Percentiles rank a stretch among this genome's conserved stretches.
Evolutionary conservation across 2,329 filamentous ascomycete species (phyloP).

Genomic region (Colletotrichum eremochloae): DNA sequence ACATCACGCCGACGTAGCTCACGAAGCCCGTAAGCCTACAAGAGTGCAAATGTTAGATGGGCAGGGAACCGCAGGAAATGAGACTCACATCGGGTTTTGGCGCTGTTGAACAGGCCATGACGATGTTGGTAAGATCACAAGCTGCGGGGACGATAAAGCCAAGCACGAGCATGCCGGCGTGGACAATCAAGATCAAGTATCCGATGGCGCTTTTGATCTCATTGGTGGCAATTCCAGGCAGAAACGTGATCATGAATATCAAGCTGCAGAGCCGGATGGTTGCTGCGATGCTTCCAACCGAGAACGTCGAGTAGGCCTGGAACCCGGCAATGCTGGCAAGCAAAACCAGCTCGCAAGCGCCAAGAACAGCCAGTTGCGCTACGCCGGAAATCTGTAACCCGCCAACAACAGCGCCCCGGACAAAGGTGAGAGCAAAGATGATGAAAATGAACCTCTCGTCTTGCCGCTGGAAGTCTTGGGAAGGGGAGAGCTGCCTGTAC

Average conservation of each 20-base stretch:
- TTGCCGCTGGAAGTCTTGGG: conserved; percentile 59
- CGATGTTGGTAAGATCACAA: conserved; percentile 27
- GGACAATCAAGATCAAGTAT: conserved; percentile 75
- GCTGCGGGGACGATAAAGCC: conserved; percentile 77
- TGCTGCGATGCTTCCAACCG: conserved; percentile 33
- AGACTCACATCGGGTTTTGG: conserved; percentile 41
- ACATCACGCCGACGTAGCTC: conserved; percentile 46
- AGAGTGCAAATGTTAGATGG: neutral
- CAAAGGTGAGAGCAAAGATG: conserved; percentile 72
- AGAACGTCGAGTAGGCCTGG: conserved; percentile 38
- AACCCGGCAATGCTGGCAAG: conserved; percentile 53
- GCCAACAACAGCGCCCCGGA: conserved; percentile 76
- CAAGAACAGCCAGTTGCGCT: conserved; percentile 76
- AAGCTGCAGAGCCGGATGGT: conserved; percentile 64
- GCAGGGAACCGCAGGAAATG: no score
- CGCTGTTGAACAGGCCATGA: conserved; percentile 16
- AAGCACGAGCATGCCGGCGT: conserved; percentile 75
- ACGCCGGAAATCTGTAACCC: conserved; percentile 69
- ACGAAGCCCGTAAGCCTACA: conserved; percentile 44
- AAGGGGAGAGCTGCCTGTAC: conserved; percentile 72
- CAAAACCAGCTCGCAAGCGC: conserved; percentile 77
- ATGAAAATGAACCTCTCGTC: conserved; percentile 68
- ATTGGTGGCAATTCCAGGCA: conserved; percentile 73
- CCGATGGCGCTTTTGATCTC: conserved; percentile 76
- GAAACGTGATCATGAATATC: conserved; percentile 58